Conservation (phyloP, 768 basidiomycete species). For the Naganishia antarctica region DNA sequence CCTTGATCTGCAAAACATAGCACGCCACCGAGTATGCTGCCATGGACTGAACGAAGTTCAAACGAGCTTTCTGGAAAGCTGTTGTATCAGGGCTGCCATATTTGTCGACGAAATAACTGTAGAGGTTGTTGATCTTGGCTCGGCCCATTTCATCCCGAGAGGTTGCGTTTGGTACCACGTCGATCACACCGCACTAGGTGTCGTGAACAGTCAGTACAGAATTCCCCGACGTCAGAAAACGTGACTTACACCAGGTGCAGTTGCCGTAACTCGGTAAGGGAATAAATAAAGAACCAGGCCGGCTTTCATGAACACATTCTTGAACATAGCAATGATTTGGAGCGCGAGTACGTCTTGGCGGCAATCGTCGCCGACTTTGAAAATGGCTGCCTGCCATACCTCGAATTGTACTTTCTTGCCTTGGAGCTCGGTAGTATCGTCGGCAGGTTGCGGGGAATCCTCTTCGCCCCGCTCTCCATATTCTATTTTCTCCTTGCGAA, state of each 20-base stretch:
- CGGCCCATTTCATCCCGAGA: slow-evolving; percentile 99
- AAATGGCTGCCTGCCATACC: slow-evolving; percentile 96
- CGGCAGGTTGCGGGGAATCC: slow-evolving; percentile 33
- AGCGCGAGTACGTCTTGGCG: slow-evolving; percentile 96
- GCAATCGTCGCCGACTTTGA: slow-evolving; percentile 99
- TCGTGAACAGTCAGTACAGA: neutral
- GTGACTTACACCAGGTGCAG: slow-evolving; percentile 78
- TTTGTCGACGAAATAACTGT: slow-evolving; percentile 87
- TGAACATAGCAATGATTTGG: slow-evolving; percentile 98
- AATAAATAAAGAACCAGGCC: slow-evolving; percentile 87
- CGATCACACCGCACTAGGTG: slow-evolving; percentile 87
- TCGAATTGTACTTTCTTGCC: slow-evolving; percentile 57
- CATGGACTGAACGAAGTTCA: slow-evolving; percentile 98
- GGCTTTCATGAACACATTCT: slow-evolving; percentile 85
- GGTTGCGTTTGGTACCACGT: slow-evolving; percentile 95
- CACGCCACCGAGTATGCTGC: slow-evolving; percentile 97
- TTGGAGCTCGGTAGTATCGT: neutral
- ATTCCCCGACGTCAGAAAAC: neutral
- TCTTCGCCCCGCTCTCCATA: slow-evolving; percentile 54
- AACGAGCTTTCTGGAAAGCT: slow-evolving; percentile 82
- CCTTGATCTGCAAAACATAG: slow-evolving; percentile 97
- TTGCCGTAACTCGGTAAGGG: slow-evolving; percentile 95
- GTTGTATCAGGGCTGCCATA: slow-evolving; percentile 86
- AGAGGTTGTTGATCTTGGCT: slow-evolving; percentile 92
- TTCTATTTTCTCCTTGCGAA: slow-evolving; percentile 76